These are phyloP conservation scores for Ogataea allantospora DNA, from an alignment of 805 yeast genomes.

Conservation along the genomic window DNA sequence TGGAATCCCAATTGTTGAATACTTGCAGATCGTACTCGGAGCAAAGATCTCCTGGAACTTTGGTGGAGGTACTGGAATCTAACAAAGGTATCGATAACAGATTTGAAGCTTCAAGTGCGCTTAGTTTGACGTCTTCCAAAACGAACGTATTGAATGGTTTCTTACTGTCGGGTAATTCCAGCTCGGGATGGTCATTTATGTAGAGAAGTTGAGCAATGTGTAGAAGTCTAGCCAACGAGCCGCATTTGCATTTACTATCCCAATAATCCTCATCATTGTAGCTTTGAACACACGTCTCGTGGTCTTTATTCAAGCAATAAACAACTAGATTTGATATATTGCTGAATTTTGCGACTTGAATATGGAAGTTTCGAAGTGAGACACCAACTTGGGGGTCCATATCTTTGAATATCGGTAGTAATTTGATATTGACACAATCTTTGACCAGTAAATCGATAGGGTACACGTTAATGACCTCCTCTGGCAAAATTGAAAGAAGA, in stretches of 20 bases:
- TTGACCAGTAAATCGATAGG: constrained; percentile 33
- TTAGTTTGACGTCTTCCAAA: constrained; percentile 21
- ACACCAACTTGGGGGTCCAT: constrained; percentile 73
- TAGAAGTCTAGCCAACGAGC: constrained; percentile 39
- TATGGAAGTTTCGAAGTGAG: constrained; percentile 78
- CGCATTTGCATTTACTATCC: constrained; percentile 36
- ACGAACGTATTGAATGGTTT: constrained; percentile 31
- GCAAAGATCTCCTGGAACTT: constrained; percentile 29
- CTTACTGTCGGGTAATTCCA: constrained; percentile 9
- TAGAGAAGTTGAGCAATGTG: constrained; percentile 42
- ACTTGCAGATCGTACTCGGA: constrained; percentile 39
- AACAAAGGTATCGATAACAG: constrained; percentile 32
- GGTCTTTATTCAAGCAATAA: constrained; percentile 57
- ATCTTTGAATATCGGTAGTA: constrained; percentile 53
- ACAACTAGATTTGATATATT: constrained; percentile 71
- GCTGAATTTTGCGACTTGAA: constrained; percentile 80
- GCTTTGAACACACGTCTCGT: constrained; percentile 24
- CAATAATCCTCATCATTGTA: constrained; percentile 13
- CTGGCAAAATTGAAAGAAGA: constrained; percentile 28
- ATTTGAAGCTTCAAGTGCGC: constrained; percentile 19
- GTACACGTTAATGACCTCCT: constrained; percentile 19
- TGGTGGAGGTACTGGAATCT: constrained; percentile 22
- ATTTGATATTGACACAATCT: constrained; percentile 44
- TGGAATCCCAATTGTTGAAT: constrained; percentile 63
- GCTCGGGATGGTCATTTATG: constrained; percentile 26